These are phyloP conservation scores for Trametes cubensis DNA, from an alignment of 768 basidiomycete species.

Conservation along the genomic window DNA sequence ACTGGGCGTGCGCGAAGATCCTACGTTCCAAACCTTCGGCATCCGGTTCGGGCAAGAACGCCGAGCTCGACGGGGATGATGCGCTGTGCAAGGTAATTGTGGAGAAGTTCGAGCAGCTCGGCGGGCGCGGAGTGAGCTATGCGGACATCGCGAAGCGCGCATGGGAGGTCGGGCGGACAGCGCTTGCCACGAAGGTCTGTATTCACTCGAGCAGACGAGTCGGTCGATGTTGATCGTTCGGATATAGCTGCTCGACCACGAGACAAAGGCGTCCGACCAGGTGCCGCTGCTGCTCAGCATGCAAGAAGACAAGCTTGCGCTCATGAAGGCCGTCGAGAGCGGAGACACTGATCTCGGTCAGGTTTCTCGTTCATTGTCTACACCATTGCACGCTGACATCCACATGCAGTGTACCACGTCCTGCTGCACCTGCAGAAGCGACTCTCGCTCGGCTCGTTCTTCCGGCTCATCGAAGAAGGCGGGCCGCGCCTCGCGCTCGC, in stretches of 20 bases:
- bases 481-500: conserved; percentile 76
- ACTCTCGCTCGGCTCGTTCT: conserved; percentile 87
- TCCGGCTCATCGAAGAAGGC: conserved; percentile 91
- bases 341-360: conserved; percentile 93
- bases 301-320: conserved; percentile 90
- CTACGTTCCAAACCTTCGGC: conserved; percentile 64
- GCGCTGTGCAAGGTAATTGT: conserved; percentile 83
- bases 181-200: conserved; percentile 80
- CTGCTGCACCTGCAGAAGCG: conserved; percentile 84
- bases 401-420: conserved; percentile 84
- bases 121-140: conserved; percentile 81
- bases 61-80: conserved; percentile 68
- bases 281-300: conserved; percentile 91
- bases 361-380: conserved; percentile 21
- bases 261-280: conserved; percentile 85
- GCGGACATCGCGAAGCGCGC: conserved; percentile 94
- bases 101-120: conserved; percentile 84
- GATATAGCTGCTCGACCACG: conserved; percentile 83
- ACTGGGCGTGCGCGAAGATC: conserved; percentile 97
- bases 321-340: conserved; percentile 89
- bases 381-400: not conserved
- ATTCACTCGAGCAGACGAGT: not conserved
- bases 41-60: conserved; percentile 53
- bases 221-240: not conserved
- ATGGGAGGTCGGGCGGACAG: conserved; percentile 83